Conservation (phyloP, 1,284 basidiomycete genomes). For the Cryptococcus sp. region DNA sequence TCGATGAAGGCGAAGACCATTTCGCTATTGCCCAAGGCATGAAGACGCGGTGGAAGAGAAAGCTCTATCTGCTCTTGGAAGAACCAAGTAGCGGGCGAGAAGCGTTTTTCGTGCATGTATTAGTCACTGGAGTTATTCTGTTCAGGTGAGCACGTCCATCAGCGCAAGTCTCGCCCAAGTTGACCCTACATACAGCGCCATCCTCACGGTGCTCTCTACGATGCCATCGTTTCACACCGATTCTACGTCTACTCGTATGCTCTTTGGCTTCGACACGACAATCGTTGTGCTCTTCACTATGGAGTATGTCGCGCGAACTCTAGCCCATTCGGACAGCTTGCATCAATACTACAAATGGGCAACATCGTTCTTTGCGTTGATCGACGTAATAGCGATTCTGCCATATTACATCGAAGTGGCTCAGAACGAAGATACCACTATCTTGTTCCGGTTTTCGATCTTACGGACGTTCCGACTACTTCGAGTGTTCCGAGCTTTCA, state of each 20-base stretch:
- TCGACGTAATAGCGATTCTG: constrained; percentile 77
- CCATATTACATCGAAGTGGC: constrained; percentile 85
- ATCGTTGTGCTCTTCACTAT: constrained; percentile 81
- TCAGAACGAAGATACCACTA: constrained; percentile 79
- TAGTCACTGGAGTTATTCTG: constrained; percentile 49
- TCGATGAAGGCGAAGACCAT: constrained; percentile 49
- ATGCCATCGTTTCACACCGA: constrained; percentile 71
- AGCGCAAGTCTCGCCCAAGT: not conserved
- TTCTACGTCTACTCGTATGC: constrained; percentile 65
- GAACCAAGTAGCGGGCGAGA: constrained; percentile 50
- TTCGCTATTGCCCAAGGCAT: constrained; percentile 48
- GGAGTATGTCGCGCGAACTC: constrained; percentile 56
- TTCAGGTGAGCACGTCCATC: constrained; percentile 44
- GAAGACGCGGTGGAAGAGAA: constrained; percentile 47
- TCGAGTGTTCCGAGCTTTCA: constrained; percentile 83
- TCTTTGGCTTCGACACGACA: constrained; percentile 74
- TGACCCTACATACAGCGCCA: constrained; percentile 63
- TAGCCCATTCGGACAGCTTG: constrained; percentile 54
- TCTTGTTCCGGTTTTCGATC: constrained; percentile 84
- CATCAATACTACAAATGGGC: constrained; percentile 51
- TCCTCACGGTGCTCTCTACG: constrained; percentile 81
- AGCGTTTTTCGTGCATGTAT: constrained; percentile 51
- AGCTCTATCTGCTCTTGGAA: constrained; percentile 52
- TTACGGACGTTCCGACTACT: constrained; percentile 72
- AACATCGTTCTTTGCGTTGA: constrained; percentile 73